phyloP scores from a whole-genome alignment of 768 basidiomycete species.

The Tylopilus vinaceipallidus region DNA sequence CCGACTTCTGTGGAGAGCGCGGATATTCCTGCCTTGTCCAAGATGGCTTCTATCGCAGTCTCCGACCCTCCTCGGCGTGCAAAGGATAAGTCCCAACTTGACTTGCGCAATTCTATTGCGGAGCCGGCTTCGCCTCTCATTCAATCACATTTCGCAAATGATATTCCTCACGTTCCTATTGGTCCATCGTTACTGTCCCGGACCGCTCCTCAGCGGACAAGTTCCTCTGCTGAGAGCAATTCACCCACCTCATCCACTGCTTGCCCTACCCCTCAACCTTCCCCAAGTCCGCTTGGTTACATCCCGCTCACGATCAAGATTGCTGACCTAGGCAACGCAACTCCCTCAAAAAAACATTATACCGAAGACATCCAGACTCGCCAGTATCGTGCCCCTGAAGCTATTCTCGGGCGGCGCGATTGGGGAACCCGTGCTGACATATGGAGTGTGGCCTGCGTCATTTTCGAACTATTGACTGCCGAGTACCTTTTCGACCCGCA shows the following conservation, averaged over 20 bases:
- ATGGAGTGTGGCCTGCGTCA: constrained; percentile 89
- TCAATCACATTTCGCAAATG: constrained; percentile 18
- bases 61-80: constrained; percentile 4
- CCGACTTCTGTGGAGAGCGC: constrained; percentile 45
- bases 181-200: constrained; percentile 61
- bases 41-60: constrained; percentile 27
- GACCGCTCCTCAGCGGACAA: constrained; percentile 46
- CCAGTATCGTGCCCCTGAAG: constrained; percentile 93
- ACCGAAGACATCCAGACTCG: constrained; percentile 97
- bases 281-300: constrained; percentile 19
- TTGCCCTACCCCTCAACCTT: constrained; percentile 23
- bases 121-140: constrained; percentile 25
- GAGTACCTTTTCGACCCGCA: constrained; percentile 93
- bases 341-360: constrained; percentile 85
- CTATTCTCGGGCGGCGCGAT: constrained; percentile 81
- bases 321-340: constrained; percentile 92
- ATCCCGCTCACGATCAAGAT: constrained; percentile 82
- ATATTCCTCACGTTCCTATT: constrained; percentile 28
- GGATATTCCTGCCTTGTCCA: constrained; percentile 40
- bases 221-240: constrained; percentile 18
- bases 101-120: not conserved
- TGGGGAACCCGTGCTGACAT: constrained; percentile 88
- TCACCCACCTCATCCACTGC: constrained; percentile 19
- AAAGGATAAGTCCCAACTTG: not conserved
- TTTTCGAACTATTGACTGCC: constrained; percentile 88